Base-by-base conservation (phyloP, 1,284 basidiomycete species). In the Rhizoctonia solani region DNA sequence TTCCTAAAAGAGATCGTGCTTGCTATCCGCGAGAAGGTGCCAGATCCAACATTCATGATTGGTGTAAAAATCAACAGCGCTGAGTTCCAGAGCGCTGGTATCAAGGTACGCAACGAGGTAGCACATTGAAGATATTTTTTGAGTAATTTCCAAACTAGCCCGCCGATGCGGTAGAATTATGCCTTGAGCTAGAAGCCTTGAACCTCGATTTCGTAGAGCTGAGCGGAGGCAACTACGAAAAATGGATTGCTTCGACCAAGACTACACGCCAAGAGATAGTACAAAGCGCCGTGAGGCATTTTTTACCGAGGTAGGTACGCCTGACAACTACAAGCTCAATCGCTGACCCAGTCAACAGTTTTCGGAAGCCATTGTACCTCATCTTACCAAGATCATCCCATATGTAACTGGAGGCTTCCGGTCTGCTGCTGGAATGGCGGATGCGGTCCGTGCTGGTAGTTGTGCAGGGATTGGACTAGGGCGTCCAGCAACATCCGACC, bases 121-220 rank as follows among this genome's bases (percentile, higher is more conserved):
- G 44, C 44, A 19, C n/a, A 14, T 46, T 46, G 9, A 9, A 11
- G 2, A 41, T 30, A 13, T 56, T 21, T 61, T 37, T 25, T 46
- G 19, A 65, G 56, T 53, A 14, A 9, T 14, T 14, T 21, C 11
- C 8, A 6, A 9, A 11, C 21, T 67, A 61, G 37, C 72, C 74
- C 27, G 78, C 82, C 9, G 83, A 85, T 69, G 78, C 79, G n/a
- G 74, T 78, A 53, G 66, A 73, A 53, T 78, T 81, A 8, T 80
- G 81, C 52, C 70, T 75, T 55, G 74, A 78, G 71, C 75, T 85
- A 44, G 83, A 84, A 68, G 74, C 72, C 9, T 74, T 74, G 1
- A 76, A 76, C 0, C 75, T 84, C 3, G 82, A 85, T 72, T 75
- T 85, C 71, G 81, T 85, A 44, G 84, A 84, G 70, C 69, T 83